These are phyloP conservation scores for Geosmithia flava DNA, from an alignment of 2,329 filamentous ascomycete species.

Conservation along the genomic window DNA sequence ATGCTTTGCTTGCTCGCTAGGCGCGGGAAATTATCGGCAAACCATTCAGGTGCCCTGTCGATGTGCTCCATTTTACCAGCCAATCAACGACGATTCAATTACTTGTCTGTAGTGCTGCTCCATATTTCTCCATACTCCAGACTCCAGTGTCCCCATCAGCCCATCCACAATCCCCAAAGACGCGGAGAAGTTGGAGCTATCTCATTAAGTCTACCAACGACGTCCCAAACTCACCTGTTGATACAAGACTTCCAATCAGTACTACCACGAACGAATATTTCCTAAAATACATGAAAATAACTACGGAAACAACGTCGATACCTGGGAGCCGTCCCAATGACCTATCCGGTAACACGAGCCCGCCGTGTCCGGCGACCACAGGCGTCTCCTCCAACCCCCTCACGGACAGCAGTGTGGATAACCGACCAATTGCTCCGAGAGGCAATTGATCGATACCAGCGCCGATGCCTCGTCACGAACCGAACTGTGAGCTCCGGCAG, in stretches of 20 bases:
- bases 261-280: background rate
- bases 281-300: too few species aligned
- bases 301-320: too few species aligned
- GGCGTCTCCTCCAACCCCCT: slow-evolving; percentile 4
- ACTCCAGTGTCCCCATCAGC: background rate
- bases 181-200: background rate
- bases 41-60: background rate
- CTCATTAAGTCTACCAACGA: background rate
- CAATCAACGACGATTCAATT: background rate
- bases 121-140: background rate
- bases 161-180: background rate
- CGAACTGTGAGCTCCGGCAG: slow-evolving; percentile 29
- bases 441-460: slow-evolving; percentile 17
- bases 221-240: background rate
- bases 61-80: background rate
- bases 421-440: slow-evolving; percentile 18
- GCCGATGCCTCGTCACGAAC: slow-evolving; percentile 6
- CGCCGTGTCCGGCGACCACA: slow-evolving; percentile 9
- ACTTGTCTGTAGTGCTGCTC: background rate
- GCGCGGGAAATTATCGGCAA: background rate
- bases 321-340: background rate
- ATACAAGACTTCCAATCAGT: background rate
- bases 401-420: slow-evolving; percentile 15
- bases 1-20: too few species aligned
- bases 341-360: slow-evolving; percentile 9